Evolutionary conservation across 345 rosid genomes (phyloP).

Genomic region (Populus deltoides): DNA sequence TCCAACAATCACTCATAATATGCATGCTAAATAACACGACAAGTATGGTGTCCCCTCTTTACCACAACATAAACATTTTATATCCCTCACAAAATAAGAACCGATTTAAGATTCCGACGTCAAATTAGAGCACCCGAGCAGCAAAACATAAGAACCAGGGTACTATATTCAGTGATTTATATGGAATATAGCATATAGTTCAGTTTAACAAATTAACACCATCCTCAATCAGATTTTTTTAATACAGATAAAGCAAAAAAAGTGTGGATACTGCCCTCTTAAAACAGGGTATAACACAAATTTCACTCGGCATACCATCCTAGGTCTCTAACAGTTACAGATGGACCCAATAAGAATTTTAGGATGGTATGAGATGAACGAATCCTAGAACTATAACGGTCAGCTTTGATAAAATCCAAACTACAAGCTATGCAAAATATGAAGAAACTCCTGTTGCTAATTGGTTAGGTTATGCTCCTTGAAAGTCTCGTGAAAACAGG

Average conservation of each 20-base stretch:
- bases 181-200: neutral
- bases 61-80: neutral
- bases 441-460: slow-evolving; percentile 15
- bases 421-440: slow-evolving; percentile 19
- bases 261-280: slow-evolving; percentile 18
- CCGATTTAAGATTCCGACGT: neutral
- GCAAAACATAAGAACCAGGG: neutral
- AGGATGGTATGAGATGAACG: slow-evolving; percentile 9
- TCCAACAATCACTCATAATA: neutral
- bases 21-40: neutral
- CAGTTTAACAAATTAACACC: neutral
- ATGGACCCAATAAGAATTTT: slow-evolving; percentile 2
- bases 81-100: neutral
- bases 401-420: slow-evolving; percentile 11
- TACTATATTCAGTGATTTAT: neutral
- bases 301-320: slow-evolving; percentile 17
- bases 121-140: neutral
- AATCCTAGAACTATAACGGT: slow-evolving; percentile 19
- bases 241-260: neutral
- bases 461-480: slow-evolving; percentile 22
- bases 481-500: neutral
- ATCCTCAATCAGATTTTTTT: neutral
- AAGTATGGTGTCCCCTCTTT: neutral
- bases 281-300: slow-evolving; percentile 19
- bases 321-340: slow-evolving; percentile 7